These are phyloP conservation scores for Phellopilus nigrolimitatus DNA, from an alignment of 1,284 basidiomycete genomes.

Conservation along the genomic window DNA sequence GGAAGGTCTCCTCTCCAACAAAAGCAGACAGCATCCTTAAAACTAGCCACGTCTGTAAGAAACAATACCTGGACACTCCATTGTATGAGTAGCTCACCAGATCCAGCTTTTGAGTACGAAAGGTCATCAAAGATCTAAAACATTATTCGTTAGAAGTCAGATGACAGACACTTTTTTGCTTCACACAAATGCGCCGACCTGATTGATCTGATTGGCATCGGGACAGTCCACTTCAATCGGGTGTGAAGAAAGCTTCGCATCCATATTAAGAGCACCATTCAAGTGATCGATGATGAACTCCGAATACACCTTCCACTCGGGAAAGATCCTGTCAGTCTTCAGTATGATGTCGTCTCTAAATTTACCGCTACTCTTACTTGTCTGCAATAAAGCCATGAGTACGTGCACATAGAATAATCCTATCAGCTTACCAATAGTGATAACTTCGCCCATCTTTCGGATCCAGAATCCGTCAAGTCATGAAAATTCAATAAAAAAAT, in stretches of 20 bases:
- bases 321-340: slow-evolving; percentile 52
- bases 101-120: slow-evolving; percentile 85
- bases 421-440: slow-evolving; percentile 66
- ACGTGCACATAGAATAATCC: background rate
- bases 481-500: too few species aligned
- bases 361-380: slow-evolving; percentile 34
- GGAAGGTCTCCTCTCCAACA: slow-evolving; percentile 86
- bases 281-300: slow-evolving; percentile 64
- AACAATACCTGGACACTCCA: background rate
- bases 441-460: slow-evolving; percentile 81
- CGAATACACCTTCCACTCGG: slow-evolving; percentile 73
- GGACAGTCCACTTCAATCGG: slow-evolving; percentile 93
- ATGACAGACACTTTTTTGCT: too few species aligned
- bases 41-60: slow-evolving; percentile 46
- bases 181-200: too few species aligned
- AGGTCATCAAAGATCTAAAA: slow-evolving; percentile 78
- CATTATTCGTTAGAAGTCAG: too few species aligned
- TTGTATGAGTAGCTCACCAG: slow-evolving; percentile 46
- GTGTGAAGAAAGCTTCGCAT: slow-evolving; percentile 90
- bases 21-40: slow-evolving; percentile 90
- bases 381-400: slow-evolving; percentile 33
- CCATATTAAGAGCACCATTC: slow-evolving; percentile 69
- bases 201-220: slow-evolving; percentile 82
- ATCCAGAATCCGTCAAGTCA: background rate
- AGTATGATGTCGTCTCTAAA: slow-evolving; percentile 15